A percentile compares a stretch with the other conserved stretches of the same genome.
phyloP scores from a whole-genome alignment of 257 asterid genomes.

The Mitragyna speciosa region DNA sequence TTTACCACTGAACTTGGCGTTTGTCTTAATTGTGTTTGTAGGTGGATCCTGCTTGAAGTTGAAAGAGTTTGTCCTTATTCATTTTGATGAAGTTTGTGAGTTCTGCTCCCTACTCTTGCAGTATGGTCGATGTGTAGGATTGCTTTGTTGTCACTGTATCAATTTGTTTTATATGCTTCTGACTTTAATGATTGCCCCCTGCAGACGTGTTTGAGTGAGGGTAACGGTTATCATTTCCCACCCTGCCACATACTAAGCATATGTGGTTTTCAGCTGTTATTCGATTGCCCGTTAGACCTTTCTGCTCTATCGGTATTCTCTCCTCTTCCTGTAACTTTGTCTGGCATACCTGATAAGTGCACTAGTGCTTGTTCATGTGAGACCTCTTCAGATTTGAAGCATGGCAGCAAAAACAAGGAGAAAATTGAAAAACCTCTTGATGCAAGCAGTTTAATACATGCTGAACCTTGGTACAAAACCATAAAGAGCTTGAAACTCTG shows the following conservation, averaged over 20 bases:
- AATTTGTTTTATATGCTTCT: background rate
- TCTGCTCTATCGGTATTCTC: conserved; percentile 64
- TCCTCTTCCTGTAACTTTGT: conserved; percentile 47
- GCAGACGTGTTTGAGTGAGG: conserved; percentile 88
- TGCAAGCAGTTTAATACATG: conserved; percentile 49
- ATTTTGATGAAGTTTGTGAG: conserved; percentile 31
- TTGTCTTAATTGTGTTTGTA: background rate
- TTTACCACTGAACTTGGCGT: background rate
- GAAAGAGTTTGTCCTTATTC: background rate
- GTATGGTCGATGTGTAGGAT: background rate
- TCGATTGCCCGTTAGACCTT: conserved; percentile 86
- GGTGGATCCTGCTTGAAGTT: background rate
- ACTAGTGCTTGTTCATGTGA: conserved; percentile 16
- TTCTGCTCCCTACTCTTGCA: conserved; percentile 9
- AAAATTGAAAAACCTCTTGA: conserved; percentile 37
- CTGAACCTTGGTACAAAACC: conserved; percentile 65
- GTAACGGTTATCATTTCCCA: conserved; percentile 72
- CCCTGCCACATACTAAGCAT: conserved; percentile 73
- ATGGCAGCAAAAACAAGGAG: conserved; percentile 24
- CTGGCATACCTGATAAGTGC: conserved; percentile 21
- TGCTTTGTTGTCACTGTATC: background rate
- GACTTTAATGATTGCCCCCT: conserved; percentile 17
- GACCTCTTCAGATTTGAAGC: conserved; percentile 24
- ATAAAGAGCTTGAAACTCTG: conserved; percentile 56
- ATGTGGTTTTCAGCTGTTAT: conserved; percentile 57